phyloP scores from a whole-genome alignment of 1,284 basidiomycete species.

The Thelephora terrestris region DNA sequence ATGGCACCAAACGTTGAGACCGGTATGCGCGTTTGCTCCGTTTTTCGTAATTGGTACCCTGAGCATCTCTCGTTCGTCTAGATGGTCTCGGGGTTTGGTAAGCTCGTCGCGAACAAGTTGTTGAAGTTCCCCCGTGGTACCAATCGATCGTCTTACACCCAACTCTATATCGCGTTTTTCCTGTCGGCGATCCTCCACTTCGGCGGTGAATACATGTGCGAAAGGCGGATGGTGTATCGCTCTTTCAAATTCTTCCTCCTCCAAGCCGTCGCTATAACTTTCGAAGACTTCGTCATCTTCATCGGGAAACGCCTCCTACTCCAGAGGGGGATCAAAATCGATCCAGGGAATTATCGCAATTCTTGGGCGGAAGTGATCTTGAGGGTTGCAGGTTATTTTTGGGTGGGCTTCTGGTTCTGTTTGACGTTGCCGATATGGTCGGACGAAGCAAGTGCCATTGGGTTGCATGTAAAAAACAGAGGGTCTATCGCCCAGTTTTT shows the following conservation, averaged over 20 bases:
- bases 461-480: neutral
- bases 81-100: slow-evolving; percentile 15
- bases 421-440: slow-evolving; percentile 1
- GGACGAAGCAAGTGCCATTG: slow-evolving; percentile 2
- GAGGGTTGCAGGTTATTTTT: slow-evolving; percentile 6
- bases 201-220: slow-evolving; percentile 14
- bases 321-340: slow-evolving; percentile 1
- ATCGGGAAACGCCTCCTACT: neutral
- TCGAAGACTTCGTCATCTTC: slow-evolving; percentile 21
- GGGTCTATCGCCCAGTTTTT: neutral
- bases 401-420: slow-evolving; percentile 10
- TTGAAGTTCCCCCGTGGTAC: slow-evolving; percentile 14
- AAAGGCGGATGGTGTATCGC: slow-evolving; percentile 6
- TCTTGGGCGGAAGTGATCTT: too few relatives aligned
- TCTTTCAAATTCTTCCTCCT: slow-evolving; percentile 20
- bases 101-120: slow-evolving; percentile 8
- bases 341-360: neutral
- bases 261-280: slow-evolving; percentile 20
- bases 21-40: slow-evolving; percentile 10
- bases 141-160: slow-evolving; percentile 19
- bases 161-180: slow-evolving; percentile 24
- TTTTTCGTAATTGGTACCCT: neutral
- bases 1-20: slow-evolving; percentile 23
- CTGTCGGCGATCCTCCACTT: slow-evolving; percentile 22
- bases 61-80: slow-evolving; percentile 3